Evolutionary conservation across 345 rosid genomes (phyloP).

Genomic region (Populus pruinosa): DNA sequence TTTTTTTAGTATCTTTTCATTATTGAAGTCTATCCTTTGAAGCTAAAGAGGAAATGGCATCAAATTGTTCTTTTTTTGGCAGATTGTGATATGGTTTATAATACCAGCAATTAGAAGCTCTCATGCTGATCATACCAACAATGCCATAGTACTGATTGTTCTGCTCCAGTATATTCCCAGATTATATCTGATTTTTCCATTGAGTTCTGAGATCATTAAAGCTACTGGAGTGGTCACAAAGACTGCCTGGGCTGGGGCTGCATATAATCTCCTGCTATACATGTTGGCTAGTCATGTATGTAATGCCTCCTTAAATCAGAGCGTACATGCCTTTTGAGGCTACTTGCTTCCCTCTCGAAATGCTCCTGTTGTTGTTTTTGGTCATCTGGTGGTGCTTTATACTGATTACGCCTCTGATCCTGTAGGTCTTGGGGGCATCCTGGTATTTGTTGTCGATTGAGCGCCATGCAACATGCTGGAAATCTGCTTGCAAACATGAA

Average conservation of each 20-base stretch:
- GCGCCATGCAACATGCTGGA: conserved; percentile 81
- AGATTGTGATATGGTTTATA: conserved; percentile 85
- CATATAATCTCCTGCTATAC: conserved; percentile 71
- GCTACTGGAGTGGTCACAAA: conserved; percentile 73
- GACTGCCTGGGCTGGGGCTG: conserved; percentile 99
- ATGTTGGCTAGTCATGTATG: conserved; percentile 93
- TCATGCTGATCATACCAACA: conserved; percentile 60
- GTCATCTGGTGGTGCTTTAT: neutral
- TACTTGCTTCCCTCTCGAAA: neutral
- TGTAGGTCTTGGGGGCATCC: conserved; percentile 77
- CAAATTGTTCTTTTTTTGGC: conserved; percentile 18
- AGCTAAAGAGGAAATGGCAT: conserved; percentile 2
- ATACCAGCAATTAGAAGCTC: conserved; percentile 63
- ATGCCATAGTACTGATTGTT: conserved; percentile 73
- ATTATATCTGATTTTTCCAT: conserved; percentile 67
- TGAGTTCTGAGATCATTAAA: conserved; percentile 62
- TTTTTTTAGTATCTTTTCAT: neutral
- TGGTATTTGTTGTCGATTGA: conserved; percentile 82
- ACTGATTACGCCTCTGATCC: conserved; percentile 2
- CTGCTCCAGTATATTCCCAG: conserved; percentile 78
- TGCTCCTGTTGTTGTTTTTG: neutral
- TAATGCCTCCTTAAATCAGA: neutral
- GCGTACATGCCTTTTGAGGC: neutral
- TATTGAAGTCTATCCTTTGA: neutral
- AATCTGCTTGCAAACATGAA: conserved; percentile 54